Evolutionary conservation across 2,329 filamentous ascomycete species (phyloP).

Genomic region (Cladophialophora yegresii): DNA sequence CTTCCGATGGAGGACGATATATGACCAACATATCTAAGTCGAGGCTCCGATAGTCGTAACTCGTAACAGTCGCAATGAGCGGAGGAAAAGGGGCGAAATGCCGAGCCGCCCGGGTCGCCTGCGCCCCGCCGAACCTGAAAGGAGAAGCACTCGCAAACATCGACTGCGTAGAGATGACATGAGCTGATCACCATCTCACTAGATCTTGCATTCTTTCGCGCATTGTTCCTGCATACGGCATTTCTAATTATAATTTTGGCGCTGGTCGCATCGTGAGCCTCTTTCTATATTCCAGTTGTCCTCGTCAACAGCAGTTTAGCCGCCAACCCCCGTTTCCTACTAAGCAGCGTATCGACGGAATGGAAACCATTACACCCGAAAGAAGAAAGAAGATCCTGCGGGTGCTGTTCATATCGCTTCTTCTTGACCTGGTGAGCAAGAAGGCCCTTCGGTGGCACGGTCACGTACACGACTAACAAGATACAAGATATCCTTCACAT

Average conservation of each 20-base stretch:
- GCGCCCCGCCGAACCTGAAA: not conserved
- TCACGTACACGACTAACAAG: conserved; percentile 2
- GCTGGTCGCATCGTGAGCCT: conserved; percentile 6
- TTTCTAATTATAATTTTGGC: conserved; percentile 2
- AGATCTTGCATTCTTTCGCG: not conserved
- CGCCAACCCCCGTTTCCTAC: not conserved
- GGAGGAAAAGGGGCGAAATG: not conserved
- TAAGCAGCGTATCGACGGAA: not conserved
- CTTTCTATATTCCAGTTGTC: not conserved
- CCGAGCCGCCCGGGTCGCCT: not conserved
- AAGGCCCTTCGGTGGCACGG: not conserved
- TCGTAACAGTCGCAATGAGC: too few species aligned
- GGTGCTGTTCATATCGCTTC: conserved; percentile 84
- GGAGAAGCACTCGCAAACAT: conserved; percentile 2
- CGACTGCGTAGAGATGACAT: conserved; percentile 7
- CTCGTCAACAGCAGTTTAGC: not conserved
- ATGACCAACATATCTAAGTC: not conserved
- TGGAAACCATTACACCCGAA: conserved; percentile 41
- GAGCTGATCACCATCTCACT: conserved; percentile 2
- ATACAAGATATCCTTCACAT: conserved; percentile 88
- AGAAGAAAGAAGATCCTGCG: conserved; percentile 77
- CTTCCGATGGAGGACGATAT: conserved; percentile 23
- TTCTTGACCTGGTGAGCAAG: conserved; percentile 77
- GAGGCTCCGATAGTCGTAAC: too few species aligned
- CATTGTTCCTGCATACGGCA: conserved; percentile 12